A percentile compares a stretch with the other conserved stretches of the same genome.
Evolutionary conservation across 805 yeast species (phyloP).

Genomic region (Candida michaelii): DNA sequence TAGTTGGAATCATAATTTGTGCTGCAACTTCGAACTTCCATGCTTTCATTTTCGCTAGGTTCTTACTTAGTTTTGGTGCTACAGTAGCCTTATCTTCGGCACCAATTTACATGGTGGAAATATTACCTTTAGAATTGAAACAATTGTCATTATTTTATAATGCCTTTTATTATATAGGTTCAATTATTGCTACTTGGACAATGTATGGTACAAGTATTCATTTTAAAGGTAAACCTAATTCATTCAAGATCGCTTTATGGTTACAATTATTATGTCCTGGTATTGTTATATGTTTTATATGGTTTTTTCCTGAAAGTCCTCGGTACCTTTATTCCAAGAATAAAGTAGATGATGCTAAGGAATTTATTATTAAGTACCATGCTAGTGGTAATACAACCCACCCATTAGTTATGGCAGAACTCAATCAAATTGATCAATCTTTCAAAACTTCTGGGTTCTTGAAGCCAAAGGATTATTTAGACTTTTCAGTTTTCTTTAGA

Average conservation of each 20-base stretch:
- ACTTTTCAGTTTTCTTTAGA: conserved; percentile 11
- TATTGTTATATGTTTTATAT: conserved; percentile 32
- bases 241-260: conserved; percentile 24
- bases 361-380: conserved; percentile 16
- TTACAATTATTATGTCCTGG: conserved; percentile 38
- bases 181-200: conserved; percentile 35
- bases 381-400: conserved; percentile 18
- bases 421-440: conserved; percentile 32
- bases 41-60: conserved; percentile 41
- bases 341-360: conserved; percentile 27
- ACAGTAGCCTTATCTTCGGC: conserved; percentile 40
- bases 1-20: conserved; percentile 31
- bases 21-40: conserved; percentile 25
- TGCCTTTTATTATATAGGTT: conserved; percentile 43
- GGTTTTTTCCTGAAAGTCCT: conserved; percentile 48
- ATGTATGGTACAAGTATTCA: conserved; percentile 32
- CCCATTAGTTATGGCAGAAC: conserved; percentile 30
- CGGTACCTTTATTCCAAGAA: conserved; percentile 40
- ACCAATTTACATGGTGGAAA: conserved; percentile 46
- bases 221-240: conserved; percentile 30
- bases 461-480: conserved; percentile 16
- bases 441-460: conserved; percentile 14
- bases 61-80: conserved; percentile 45
- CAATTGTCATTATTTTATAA: conserved; percentile 12
- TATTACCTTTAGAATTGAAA: conserved; percentile 34